Base-by-base conservation (phyloP, 192 early-diverging fungal genomes). In the Coemansia asiatica region DNA sequence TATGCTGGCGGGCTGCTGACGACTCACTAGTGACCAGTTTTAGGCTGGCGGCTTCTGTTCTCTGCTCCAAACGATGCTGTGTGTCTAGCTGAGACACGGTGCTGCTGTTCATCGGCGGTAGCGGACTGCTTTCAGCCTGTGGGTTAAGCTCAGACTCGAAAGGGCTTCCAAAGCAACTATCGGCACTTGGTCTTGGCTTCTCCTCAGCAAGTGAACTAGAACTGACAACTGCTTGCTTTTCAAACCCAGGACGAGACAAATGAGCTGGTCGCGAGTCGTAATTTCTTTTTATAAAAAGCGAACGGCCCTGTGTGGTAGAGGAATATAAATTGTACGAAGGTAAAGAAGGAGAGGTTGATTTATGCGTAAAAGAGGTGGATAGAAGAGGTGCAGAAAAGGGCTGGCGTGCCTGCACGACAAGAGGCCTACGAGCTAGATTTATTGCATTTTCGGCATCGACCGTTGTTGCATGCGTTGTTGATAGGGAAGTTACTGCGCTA, bases 21-120 rank as follows among this genome's bases (percentile, higher is more conserved):
- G 40, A 12, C 15, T 44, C 12, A 12, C 40, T 13, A 44, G 40
- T 13, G 40, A 44, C 40, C 40, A 44, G 40, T 44, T 44, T 44
- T 44, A 44, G 40, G 15, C 40, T 44, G 40, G 40, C 40, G 40
- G 40, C 40, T 44, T 44, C 40, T 44, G 40, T 44, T 44, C 40
- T 44, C 2, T 5, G 40, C 40, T 44, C 40, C 5, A 44, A 44
- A 16, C 40, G 40, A 13, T 12, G 40, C 5, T 44, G 40, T 44
- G 12, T 44, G 40, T 44, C 40, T 44, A 44, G 40, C 40, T 16
- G 40, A 12, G 40, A 44, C 40, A 44, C 40, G 40, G 40, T 13
- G 40, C 10, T 44, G 40, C 40, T 44, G 10, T 44, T 44, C 40
- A 44, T 44, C 40, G 3, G 40, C 40, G 40, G 1, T 44, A 44